phyloP scores from a whole-genome alignment of 192 early-diverging fungal species.

The Lobosporangium transversale region DNA sequence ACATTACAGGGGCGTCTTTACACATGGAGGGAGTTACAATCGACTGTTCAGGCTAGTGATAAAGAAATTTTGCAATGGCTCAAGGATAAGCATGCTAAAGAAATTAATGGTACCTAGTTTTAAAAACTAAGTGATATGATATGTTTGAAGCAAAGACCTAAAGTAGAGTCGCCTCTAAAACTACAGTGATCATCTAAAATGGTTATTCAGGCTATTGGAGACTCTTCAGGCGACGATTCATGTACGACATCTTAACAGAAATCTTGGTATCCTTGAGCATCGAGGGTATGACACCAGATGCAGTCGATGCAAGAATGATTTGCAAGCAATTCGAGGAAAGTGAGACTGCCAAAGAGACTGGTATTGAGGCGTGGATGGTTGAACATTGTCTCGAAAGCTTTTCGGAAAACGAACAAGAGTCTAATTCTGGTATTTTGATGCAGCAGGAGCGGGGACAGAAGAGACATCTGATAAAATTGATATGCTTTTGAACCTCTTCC shows the following conservation, averaged over 20 bases:
- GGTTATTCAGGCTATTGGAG: constrained; percentile 50
- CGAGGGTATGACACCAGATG: constrained; percentile 15
- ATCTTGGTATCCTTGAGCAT: constrained; percentile 28
- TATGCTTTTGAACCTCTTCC: too few relatives aligned
- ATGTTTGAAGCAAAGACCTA: too few relatives aligned
- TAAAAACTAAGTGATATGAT: too few relatives aligned
- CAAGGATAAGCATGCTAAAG: constrained; percentile 41
- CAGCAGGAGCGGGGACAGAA: too few relatives aligned
- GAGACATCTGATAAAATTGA: background rate
- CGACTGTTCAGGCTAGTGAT: constrained; percentile 60
- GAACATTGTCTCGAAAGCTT: constrained; percentile 36
- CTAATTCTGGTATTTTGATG: constrained; percentile 10
- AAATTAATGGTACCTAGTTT: background rate
- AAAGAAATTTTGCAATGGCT: constrained; percentile 53
- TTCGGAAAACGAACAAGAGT: constrained; percentile 5
- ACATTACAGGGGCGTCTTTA: constrained; percentile 34
- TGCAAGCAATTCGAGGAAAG: constrained; percentile 15
- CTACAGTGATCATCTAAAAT: too few relatives aligned
- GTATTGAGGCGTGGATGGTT: constrained; percentile 44
- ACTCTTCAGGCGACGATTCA: constrained; percentile 35
- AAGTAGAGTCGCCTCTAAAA: too few relatives aligned
- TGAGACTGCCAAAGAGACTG: constrained; percentile 5
- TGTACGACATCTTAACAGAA: constrained; percentile 45
- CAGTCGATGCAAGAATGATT: constrained; percentile 5
- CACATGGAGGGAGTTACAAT: constrained; percentile 48